A percentile compares a stretch with the other conserved stretches of the same genome.
These are phyloP conservation scores for Lachnellula arida DNA, from an alignment of 2,329 filamentous ascomycete genomes.

Conservation along the genomic window DNA sequence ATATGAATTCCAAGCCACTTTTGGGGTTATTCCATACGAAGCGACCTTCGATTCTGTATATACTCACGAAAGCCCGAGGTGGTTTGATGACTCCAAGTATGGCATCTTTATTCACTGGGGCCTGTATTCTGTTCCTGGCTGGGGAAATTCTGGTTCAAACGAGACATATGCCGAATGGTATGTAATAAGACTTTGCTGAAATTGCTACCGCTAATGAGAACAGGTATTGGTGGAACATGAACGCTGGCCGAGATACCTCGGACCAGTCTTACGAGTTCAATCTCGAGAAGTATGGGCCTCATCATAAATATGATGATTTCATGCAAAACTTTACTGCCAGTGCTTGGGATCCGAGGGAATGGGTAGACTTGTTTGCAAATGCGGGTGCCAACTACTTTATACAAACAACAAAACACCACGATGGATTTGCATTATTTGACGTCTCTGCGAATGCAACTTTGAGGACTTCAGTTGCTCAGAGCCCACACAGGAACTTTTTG, in stretches of 20 bases:
- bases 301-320: constrained; percentile 51
- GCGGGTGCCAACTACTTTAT: constrained; percentile 45
- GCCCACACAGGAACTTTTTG: constrained; percentile 33
- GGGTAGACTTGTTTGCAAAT: constrained; percentile 48
- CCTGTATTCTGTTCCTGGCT: constrained; percentile 50
- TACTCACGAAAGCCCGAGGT: constrained; percentile 43
- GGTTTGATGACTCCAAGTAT: constrained; percentile 51
- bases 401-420: constrained; percentile 42
- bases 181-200: not conserved
- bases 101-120: constrained; percentile 60
- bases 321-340: constrained; percentile 48
- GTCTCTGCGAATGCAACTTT: constrained; percentile 26
- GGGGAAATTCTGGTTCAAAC: constrained; percentile 36
- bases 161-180: constrained; percentile 27
- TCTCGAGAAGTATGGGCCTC: constrained; percentile 43
- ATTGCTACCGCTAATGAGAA: not conserved
- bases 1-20: not conserved
- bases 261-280: constrained; percentile 36
- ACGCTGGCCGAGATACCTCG: not conserved
- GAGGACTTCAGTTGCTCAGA: constrained; percentile 3
- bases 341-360: constrained; percentile 45
- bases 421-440: constrained; percentile 42
- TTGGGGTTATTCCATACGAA: constrained; percentile 26
- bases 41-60: constrained; percentile 33
- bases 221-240: constrained; percentile 43